Percentiles rank a stretch among this genome's conserved stretches.
phyloP scores from a whole-genome alignment of 257 asterid species.

The Solanum tacnaense region DNA sequence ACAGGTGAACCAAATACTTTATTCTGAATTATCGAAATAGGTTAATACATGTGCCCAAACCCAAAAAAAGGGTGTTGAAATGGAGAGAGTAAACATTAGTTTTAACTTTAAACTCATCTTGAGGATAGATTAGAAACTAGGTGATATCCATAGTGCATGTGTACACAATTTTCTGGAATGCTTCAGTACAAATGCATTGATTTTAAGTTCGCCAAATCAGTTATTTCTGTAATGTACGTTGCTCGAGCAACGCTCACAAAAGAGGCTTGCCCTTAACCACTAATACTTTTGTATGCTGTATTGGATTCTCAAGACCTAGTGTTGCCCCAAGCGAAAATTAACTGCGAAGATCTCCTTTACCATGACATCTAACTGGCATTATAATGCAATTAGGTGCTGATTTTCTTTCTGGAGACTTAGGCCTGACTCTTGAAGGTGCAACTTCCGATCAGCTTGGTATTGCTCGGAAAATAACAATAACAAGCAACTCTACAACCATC shows the following conservation, averaged over 20 bases:
- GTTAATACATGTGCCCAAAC: neutral
- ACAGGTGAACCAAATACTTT: slow-evolving; percentile 41
- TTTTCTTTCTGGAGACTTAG: slow-evolving; percentile 86
- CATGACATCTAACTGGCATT: neutral
- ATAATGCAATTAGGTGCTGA: slow-evolving; percentile 63
- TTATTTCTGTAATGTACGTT: neutral
- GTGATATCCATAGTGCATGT: neutral
- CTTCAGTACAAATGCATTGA: neutral
- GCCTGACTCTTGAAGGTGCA: slow-evolving; percentile 59
- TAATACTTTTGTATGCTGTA: neutral
- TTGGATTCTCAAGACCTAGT: neutral
- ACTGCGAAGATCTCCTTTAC: neutral
- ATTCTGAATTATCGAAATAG: neutral
- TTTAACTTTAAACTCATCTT: neutral
- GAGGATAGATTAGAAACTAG: neutral
- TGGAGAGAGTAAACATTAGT: neutral
- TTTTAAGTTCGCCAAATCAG: neutral
- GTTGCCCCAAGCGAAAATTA: neutral
- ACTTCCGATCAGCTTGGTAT: slow-evolving; percentile 99
- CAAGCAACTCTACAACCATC: slow-evolving; percentile 60
- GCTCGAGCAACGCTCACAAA: neutral
- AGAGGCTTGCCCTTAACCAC: neutral
- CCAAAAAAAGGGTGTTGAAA: neutral
- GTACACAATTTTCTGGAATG: neutral
- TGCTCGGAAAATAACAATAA: slow-evolving; percentile 66